phyloP scores from a whole-genome alignment of 352 stramenopile species.

The Pythium apleroticum region DNA sequence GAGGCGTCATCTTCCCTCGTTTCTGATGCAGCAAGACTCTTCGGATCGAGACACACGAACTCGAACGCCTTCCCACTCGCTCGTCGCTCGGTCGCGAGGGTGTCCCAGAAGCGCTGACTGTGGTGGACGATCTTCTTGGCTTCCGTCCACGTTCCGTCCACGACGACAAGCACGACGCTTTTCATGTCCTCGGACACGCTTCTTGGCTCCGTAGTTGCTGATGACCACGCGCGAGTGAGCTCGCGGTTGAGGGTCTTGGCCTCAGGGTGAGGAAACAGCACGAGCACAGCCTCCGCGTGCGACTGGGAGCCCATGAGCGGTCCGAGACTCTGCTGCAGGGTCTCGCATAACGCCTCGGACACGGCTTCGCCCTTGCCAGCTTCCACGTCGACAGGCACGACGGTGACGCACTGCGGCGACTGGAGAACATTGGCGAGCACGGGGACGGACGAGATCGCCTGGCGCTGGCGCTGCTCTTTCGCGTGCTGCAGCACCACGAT shows the following conservation, averaged over 20 bases:
- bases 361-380: conserved; percentile 41
- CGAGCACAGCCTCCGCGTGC: conserved; percentile 15
- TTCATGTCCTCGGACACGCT: background rate
- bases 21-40: background rate
- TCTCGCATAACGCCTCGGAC: conserved; percentile 27
- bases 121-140: conserved; percentile 75
- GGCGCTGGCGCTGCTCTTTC: conserved; percentile 53
- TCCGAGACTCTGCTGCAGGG: conserved; percentile 1
- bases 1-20: background rate
- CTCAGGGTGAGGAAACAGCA: conserved; percentile 22
- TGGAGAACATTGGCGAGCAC: conserved; percentile 52
- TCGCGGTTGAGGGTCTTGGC: conserved; percentile 11
- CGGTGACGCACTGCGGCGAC: conserved; percentile 19
- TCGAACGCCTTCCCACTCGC: conserved; percentile 32
- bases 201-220: background rate
- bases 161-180: conserved; percentile 47
- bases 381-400: conserved; percentile 42
- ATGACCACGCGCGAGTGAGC: background rate
- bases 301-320: background rate
- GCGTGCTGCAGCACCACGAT: conserved; percentile 67
- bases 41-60: conserved; percentile 45
- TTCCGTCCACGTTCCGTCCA: conserved; percentile 82
- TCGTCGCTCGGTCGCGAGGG: conserved; percentile 30
- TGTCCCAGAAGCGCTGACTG: conserved; percentile 42
- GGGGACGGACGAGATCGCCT: conserved; percentile 66